Evolutionary conservation across 108 stramenopile genomes (phyloP).

Genomic region (Mayamaea pseudoterrestris): DNA sequence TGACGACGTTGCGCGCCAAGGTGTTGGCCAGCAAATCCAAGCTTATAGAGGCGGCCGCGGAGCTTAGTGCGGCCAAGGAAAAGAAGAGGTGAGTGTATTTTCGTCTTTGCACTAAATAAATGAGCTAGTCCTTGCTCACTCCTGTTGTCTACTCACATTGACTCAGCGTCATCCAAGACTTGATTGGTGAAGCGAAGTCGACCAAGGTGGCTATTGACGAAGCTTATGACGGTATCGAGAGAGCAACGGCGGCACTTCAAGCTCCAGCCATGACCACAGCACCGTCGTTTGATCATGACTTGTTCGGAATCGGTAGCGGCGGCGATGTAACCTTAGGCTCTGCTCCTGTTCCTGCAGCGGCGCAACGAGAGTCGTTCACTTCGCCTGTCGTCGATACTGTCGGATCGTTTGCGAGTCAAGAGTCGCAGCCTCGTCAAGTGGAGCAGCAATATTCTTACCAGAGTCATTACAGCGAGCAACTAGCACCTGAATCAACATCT

Average conservation of each 20-base stretch:
- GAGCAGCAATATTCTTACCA: no score
- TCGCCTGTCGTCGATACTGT: no score
- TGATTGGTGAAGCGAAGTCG: constrained; percentile 50
- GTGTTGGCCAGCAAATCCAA: constrained; percentile 50
- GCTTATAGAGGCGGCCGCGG: constrained; percentile 53
- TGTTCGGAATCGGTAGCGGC: constrained; percentile 20
- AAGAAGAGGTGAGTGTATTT: constrained; percentile 47
- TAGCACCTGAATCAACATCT: no score
- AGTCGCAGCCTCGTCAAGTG: no score
- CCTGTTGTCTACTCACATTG: background rate
- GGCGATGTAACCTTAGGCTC: background rate
- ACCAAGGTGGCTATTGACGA: constrained; percentile 35
- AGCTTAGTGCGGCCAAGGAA: constrained; percentile 59
- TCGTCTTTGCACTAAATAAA: background rate
- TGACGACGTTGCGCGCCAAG: constrained; percentile 42
- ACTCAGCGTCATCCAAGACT: constrained; percentile 31
- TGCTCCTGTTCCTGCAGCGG: no score
- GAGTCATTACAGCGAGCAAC: no score
- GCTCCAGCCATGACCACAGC: constrained; percentile 7
- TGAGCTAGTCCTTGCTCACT: background rate
- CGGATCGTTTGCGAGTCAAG: no score
- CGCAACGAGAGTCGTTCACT: no score
- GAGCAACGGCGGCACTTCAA: constrained; percentile 8
- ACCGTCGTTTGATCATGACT: constrained; percentile 21
- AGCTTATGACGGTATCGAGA: constrained; percentile 8